Evolutionary conservation across 2,329 filamentous ascomycete species (phyloP).

Genomic region (Ascochyta koolunga): DNA sequence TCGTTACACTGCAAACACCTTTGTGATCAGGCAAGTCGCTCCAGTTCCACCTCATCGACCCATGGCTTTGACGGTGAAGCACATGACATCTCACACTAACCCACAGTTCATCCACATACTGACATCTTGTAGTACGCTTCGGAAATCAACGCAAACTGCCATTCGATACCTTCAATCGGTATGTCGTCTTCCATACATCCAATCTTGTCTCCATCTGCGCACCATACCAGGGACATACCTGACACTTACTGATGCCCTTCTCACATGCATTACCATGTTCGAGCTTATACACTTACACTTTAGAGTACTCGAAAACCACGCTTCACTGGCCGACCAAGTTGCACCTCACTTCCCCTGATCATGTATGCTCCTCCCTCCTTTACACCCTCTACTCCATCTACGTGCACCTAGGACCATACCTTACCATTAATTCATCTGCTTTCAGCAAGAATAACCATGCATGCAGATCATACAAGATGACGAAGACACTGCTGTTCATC

Average conservation of each 20-base stretch:
- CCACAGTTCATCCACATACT: neutral
- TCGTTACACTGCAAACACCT: constrained; percentile 14
- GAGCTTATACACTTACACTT: neutral
- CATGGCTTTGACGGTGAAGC: neutral
- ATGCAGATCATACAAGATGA: constrained; percentile 12
- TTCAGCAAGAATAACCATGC: neutral
- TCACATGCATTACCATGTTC: neutral
- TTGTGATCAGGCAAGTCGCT: neutral
- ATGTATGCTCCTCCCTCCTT: neutral
- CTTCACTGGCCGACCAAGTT: neutral
- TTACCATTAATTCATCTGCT: neutral
- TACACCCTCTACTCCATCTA: no score
- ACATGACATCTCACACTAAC: neutral
- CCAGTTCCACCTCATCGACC: neutral
- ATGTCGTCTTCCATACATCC: neutral
- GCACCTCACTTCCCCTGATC: neutral
- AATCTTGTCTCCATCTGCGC: neutral
- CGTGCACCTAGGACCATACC: no score
- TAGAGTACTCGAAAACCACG: neutral
- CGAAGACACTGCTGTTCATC: constrained; percentile 16
- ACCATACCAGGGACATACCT: neutral
- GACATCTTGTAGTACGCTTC: neutral
- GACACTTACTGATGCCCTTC: neutral
- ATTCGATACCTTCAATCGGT: neutral
- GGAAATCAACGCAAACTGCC: neutral